Conservation (phyloP, 208 protist genomes). For the Crithidia bombi region DNA sequence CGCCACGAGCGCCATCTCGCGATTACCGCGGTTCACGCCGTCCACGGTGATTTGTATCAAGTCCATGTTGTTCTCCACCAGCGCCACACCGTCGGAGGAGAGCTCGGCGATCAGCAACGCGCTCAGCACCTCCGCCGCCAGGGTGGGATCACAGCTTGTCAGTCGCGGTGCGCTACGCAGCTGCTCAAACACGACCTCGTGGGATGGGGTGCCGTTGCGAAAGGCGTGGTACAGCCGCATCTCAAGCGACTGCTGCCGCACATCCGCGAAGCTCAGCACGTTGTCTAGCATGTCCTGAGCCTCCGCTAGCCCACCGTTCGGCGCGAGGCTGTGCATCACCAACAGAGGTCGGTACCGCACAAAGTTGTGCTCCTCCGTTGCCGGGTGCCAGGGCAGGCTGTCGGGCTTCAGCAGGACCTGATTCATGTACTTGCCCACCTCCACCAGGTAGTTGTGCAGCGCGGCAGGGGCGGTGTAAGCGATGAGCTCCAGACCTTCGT, state of each 20-base stretch:
- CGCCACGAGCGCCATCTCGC: slow-evolving; percentile 53
- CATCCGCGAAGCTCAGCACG: slow-evolving; percentile 44
- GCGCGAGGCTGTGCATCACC: slow-evolving; percentile 32
- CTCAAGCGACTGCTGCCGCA: slow-evolving; percentile 57
- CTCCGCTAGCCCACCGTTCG: slow-evolving; percentile 23
- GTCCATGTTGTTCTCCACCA: slow-evolving; percentile 62
- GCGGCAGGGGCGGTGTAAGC: slow-evolving; percentile 24
- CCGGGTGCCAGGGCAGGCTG: slow-evolving; percentile 18
- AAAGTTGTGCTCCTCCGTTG: slow-evolving; percentile 26
- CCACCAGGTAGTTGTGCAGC: slow-evolving; percentile 59
- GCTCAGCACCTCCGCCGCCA: slow-evolving; percentile 70
- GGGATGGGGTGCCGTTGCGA: slow-evolving; percentile 38
- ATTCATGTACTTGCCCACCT: slow-evolving; percentile 50
- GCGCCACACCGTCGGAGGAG: slow-evolving; percentile 35
- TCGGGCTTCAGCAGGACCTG: slow-evolving; percentile 23
- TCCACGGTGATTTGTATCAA: slow-evolving; percentile 72
- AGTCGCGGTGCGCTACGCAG: slow-evolving; percentile 49
- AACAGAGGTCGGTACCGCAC: slow-evolving; percentile 69
- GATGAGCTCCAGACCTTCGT: slow-evolving; percentile 60
- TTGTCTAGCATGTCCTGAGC: slow-evolving; percentile 22
- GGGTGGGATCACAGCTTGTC: slow-evolving; percentile 41
- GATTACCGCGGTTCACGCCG: slow-evolving; percentile 41
- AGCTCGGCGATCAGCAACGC: slow-evolving; percentile 72
- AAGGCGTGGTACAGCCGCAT: slow-evolving; percentile 61
- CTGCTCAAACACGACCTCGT: slow-evolving; percentile 54